Evolutionary conservation across 2,329 filamentous ascomycete genomes (phyloP).

Genomic region (Penicillium paneum): DNA sequence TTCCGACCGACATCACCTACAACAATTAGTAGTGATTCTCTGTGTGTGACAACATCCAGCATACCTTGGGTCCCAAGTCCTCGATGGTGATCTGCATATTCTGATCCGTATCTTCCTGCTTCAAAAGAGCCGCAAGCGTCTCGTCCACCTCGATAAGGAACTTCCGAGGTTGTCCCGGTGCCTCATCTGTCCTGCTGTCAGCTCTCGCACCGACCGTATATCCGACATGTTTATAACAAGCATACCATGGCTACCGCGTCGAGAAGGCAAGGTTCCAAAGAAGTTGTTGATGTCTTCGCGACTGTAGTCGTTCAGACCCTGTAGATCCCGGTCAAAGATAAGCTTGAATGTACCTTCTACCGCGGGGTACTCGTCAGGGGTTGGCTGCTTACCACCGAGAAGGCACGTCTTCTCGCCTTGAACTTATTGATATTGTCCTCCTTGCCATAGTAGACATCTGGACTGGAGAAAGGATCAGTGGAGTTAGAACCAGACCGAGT

Average conservation of each 20-base stretch:
- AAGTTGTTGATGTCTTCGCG: conserved; percentile 36
- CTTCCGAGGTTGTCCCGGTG: conserved; percentile 64
- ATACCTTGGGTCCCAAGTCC: conserved; percentile 84
- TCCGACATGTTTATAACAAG: not conserved
- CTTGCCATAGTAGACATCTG: conserved; percentile 59
- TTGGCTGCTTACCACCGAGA: conserved; percentile 51
- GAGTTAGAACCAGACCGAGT: conserved; percentile 45
- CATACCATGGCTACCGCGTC: conserved; percentile 48
- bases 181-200: conserved; percentile 61
- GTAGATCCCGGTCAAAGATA: conserved; percentile 7
- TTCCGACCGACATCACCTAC: conserved; percentile 79
- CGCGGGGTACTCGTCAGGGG: conserved; percentile 13
- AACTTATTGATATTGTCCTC: conserved; percentile 46
- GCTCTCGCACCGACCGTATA: not conserved
- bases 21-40: conserved; percentile 24
- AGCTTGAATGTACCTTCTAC: conserved; percentile 10
- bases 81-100: conserved; percentile 99
- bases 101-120: conserved; percentile 85
- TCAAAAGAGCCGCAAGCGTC: conserved; percentile 73
- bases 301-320: conserved; percentile 40
- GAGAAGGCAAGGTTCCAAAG: conserved; percentile 31
- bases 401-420: conserved; percentile 51
- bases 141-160: conserved; percentile 85
- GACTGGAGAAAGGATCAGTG: conserved; percentile 56
- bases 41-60: not conserved